Percentiles rank a stretch among this genome's conserved stretches.
These are phyloP conservation scores for Alternaria brassicae DNA, from an alignment of 2,329 filamentous ascomycete species.

Conservation along the genomic window DNA sequence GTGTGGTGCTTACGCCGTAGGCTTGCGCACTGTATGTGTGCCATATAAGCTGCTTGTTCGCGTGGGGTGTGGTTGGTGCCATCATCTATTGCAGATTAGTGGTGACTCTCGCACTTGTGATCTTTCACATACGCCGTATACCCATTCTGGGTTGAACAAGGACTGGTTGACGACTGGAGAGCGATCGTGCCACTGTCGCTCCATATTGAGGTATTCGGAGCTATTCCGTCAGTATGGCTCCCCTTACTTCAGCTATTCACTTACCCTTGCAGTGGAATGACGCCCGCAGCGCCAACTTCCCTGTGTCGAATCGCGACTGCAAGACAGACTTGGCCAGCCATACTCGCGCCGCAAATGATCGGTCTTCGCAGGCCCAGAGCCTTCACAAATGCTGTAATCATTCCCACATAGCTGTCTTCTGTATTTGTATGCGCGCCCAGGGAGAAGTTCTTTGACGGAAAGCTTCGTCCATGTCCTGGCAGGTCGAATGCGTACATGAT, in stretches of 20 bases:
- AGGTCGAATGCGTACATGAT: slow-evolving; percentile 61
- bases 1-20: slow-evolving; percentile 48
- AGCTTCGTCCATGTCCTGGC: slow-evolving; percentile 58
- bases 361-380: slow-evolving; percentile 54
- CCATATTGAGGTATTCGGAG: slow-evolving; percentile 53
- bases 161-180: slow-evolving; percentile 58
- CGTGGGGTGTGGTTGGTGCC: slow-evolving; percentile 54
- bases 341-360: slow-evolving; percentile 59
- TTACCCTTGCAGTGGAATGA: slow-evolving; percentile 56
- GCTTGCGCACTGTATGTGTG: slow-evolving; percentile 59
- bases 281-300: slow-evolving; percentile 57
- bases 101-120: too few relatives aligned
- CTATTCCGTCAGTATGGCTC: slow-evolving; percentile 31
- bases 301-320: slow-evolving; percentile 57
- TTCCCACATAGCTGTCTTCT: slow-evolving; percentile 57
- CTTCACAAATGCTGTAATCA: slow-evolving; percentile 56
- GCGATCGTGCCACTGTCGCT: slow-evolving; percentile 55
- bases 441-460: slow-evolving; percentile 53
- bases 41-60: slow-evolving; percentile 59
- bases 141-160: slow-evolving; percentile 58
- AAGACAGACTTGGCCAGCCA: slow-evolving; percentile 59
- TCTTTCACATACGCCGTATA: slow-evolving; percentile 51
- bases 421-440: slow-evolving; percentile 58
- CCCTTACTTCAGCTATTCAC: slow-evolving; percentile 20
- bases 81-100: slow-evolving; percentile 50